These are phyloP conservation scores for Solanum hybrid DNA, from an alignment of 305 asterid species.

Conservation along the genomic window DNA sequence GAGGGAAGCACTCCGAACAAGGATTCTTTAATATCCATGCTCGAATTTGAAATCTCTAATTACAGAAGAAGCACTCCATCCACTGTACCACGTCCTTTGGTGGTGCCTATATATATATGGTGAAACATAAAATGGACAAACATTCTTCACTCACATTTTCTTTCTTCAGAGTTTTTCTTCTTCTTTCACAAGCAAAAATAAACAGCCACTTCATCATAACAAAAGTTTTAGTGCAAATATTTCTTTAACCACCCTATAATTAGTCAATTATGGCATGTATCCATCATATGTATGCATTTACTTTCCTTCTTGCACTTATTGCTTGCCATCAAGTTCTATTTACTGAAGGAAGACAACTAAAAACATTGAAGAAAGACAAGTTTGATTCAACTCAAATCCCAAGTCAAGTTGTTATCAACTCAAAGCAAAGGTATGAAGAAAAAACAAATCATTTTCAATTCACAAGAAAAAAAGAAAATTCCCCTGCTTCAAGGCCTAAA, in stretches of 20 bases:
- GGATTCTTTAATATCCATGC: not conserved
- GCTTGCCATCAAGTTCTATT: conserved; percentile 7
- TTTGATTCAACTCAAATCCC: not conserved
- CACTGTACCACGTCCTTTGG: not conserved
- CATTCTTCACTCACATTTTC: not conserved
- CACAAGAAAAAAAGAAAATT: conserved; percentile 32
- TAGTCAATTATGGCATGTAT: conserved; percentile 22
- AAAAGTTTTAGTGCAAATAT: not conserved
- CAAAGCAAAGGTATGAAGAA: not conserved
- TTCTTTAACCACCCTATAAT: not conserved
- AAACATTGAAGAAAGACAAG: conserved; percentile 5
- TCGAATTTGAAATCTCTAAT: not conserved
- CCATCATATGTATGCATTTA: conserved; percentile 7
- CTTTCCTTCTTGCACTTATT: conserved; percentile 16
- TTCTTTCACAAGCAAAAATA: not conserved
- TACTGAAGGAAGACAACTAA: conserved; percentile 27
- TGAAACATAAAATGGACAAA: not conserved
- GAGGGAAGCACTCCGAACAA: not conserved
- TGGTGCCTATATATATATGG: not conserved
- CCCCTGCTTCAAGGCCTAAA: conserved; percentile 12
- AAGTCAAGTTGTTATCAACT: not conserved
- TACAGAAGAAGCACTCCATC: not conserved
- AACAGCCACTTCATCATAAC: not conserved
- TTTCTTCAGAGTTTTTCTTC: not conserved
- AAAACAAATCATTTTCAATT: conserved; percentile 9